Evolutionary conservation across 129 eudicot species (phyloP), one percentile per base, ranked within the genome.

Genomic region (Helianthus annuus): DNA sequence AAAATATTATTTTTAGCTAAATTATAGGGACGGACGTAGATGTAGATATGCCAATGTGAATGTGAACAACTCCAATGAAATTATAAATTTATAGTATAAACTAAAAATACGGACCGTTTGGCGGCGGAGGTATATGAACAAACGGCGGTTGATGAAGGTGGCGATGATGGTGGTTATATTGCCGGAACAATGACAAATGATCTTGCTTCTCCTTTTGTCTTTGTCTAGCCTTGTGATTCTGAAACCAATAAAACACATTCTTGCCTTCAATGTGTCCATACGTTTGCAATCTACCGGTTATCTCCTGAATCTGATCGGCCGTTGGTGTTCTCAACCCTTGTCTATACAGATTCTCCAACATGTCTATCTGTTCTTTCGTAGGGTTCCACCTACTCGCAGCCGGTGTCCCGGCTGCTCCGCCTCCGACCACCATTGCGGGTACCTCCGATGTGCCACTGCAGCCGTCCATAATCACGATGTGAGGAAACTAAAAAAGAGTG

Each of bases 181-280:
- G 83, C 29, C 77, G 77, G 59, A 72, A 62, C 15, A 44, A 84
- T 11, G 83, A 76, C 2, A 86, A 44, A 66, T 76, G 74, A 40
- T 84, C 88, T 76, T 85, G 90, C 48, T 79, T 83, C 15, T 78
- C 80, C 70, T 87, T 91, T 74, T 91, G 97, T 67, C 97, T 86
- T 54, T 91, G 89, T 42, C 97, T 82, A 2, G 97, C 95, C 56
- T 91, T 91, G 24, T 91, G 97, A 58, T 91, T 91, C 48, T 90
- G 97, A 48, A 90, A 90, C 97, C 97, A 90, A 59, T 90, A 90
- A 68, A 90, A 90, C 11, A 90, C 97, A 74, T 87, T 90, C 45
- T 90, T 87, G 15, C 97, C 97, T 77, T 90, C 94, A 19, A 90
- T 91, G 70, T 88, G 88, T 2, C 97, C 97, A 58, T 70, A 84